These are phyloP conservation scores for Vaccinium myrtillus DNA, from an alignment of 148 eudicot species.

Conservation along the genomic window DNA sequence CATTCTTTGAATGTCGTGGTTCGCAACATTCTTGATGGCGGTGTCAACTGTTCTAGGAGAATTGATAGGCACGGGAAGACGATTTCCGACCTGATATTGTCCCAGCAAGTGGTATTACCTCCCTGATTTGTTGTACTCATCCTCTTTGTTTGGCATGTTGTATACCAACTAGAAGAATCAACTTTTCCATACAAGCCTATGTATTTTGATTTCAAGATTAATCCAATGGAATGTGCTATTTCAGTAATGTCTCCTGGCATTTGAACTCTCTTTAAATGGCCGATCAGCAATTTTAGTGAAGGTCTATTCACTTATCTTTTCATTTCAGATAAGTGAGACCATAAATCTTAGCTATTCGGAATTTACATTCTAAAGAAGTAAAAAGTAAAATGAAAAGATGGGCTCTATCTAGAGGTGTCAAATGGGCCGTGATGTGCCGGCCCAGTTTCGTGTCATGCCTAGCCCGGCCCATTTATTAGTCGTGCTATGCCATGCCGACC, in stretches of 20 bases:
- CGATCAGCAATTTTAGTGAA: not conserved
- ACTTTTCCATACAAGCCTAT: not conserved
- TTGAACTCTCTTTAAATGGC: not conserved
- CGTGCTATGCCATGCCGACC: too few species aligned
- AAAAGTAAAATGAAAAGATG: too few species aligned
- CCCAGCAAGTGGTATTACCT: slow-evolving; percentile 71
- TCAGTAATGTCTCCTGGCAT: not conserved
- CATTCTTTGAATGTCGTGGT: slow-evolving; percentile 80
- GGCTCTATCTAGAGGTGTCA: too few species aligned
- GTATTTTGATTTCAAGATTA: not conserved
- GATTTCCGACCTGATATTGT: slow-evolving; percentile 75
- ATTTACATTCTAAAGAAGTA: too few species aligned
- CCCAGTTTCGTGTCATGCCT: too few species aligned
- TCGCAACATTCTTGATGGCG: slow-evolving; percentile 81
- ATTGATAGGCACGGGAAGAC: slow-evolving; percentile 94
- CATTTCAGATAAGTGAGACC: too few species aligned
- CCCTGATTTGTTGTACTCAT: slow-evolving; percentile 17
- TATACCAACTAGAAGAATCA: not conserved
- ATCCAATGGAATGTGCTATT: not conserved
- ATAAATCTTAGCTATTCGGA: too few species aligned
- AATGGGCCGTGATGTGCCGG: too few species aligned
- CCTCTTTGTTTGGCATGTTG: not conserved
- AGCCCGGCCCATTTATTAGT: too few species aligned
- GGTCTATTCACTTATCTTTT: too few species aligned
- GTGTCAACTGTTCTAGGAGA: slow-evolving; percentile 92